Evolutionary conservation across 73 alveolate genomes (phyloP), one percentile per base, ranked within the genome.

Genomic region (Halteria grandinella): DNA sequence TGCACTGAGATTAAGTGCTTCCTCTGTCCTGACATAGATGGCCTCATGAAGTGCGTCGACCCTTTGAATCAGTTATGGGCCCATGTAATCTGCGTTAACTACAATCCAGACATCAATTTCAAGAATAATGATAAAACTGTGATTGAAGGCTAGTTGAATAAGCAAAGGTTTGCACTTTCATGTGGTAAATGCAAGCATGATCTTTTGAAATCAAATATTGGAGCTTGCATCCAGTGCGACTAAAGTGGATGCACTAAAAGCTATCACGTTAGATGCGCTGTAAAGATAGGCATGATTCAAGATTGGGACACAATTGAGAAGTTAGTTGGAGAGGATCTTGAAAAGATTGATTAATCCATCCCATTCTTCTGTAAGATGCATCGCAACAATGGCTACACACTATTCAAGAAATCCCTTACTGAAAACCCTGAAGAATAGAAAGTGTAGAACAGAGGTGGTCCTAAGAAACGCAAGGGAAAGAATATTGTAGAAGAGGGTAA

Each of bases 241-340:
- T 76, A 32, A 43, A 49, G 49, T 10, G 45, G 57, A 29, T 82
- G 91, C 70, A 11, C 18, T 0, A 1, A 14, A 14, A 28, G 57
- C 2, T 82, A 55, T 40, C 91, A 82, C 49, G 86, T 76, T 6
- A 32, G 74, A 40, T 82, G 91, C 45, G 91, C 81, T 10, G 81
- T 18, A 3, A 28, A 17, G 53, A 44, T 20, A 57, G 74, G 74
- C 4, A 8, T 57, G 5, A 57, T 57, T n/a, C n/a, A n/a, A n/a
- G n/a, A n/a, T n/a, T n/a, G n/a, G n/a, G n/a, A n/a, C n/a, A n/a
- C n/a, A n/a, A n/a, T n/a, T n/a, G n/a, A n/a, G n/a, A n/a, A n/a
- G n/a, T n/a, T n/a, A n/a, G n/a, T n/a, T n/a, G n/a, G n/a, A n/a
- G n/a, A n/a, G n/a, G n/a, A n/a, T n/a, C n/a, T n/a, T n/a, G n/a